phyloP scores from a whole-genome alignment of 148 eudicot genomes.

The Rhododendron molle region DNA sequence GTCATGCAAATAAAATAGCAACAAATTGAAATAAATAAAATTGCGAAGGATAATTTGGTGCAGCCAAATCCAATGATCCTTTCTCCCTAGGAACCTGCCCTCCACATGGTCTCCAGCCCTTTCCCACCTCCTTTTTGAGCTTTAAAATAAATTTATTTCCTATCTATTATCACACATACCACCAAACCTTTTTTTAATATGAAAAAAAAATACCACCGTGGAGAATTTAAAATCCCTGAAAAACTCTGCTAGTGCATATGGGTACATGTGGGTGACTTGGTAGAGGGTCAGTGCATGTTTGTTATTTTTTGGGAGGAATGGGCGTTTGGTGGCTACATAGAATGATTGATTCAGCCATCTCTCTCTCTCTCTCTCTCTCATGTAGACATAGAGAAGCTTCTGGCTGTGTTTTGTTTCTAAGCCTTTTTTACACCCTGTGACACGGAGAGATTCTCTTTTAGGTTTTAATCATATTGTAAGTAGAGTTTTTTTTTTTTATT shows the following conservation, averaged over 20 bases:
- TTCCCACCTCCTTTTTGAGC: background rate
- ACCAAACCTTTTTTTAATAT: background rate
- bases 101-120: constrained; percentile 2
- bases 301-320: background rate
- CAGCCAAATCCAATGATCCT: constrained; percentile 2
- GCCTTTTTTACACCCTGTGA: constrained; percentile 2
- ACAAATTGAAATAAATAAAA: background rate
- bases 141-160: background rate
- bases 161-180: background rate
- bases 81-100: background rate
- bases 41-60: background rate
- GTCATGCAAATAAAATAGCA: background rate
- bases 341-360: background rate
- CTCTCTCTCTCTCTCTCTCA: background rate
- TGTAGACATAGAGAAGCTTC: background rate
- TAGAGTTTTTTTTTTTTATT: background rate
- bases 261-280: background rate
- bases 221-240: background rate
- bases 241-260: constrained; percentile 1
- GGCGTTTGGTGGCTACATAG: background rate
- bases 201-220: background rate
- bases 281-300: background rate
- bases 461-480: background rate
- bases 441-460: background rate
- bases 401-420: background rate